Percentiles rank a stretch among this genome's conserved stretches.
Evolutionary conservation across 441 rosid genomes (phyloP).

Genomic region (Metrosideros polymorpha): DNA sequence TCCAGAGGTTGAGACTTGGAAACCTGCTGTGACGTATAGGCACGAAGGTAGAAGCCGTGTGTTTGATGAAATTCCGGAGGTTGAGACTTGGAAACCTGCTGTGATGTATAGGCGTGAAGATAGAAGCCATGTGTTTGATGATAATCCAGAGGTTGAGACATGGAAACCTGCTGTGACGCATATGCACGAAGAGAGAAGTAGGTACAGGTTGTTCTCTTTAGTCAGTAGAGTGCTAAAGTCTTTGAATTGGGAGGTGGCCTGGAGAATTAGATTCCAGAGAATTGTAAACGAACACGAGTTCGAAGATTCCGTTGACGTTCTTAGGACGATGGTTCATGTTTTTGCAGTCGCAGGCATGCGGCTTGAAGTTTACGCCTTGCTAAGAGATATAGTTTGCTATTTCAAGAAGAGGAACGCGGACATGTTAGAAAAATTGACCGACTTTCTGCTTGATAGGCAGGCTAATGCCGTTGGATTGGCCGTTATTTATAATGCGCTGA

Average conservation of each 20-base stretch:
- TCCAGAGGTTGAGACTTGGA: not conserved
- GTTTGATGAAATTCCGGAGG: conserved; percentile 7
- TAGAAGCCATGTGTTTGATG: conserved; percentile 9
- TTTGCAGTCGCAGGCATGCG: conserved; percentile 23
- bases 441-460: conserved; percentile 24
- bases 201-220: conserved; percentile 10
- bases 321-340: conserved; percentile 22
- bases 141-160: not conserved
- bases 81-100: not conserved
- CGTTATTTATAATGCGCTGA: conserved; percentile 22
- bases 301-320: conserved; percentile 19
- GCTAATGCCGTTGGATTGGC: conserved; percentile 10
- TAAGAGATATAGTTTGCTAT: conserved; percentile 26
- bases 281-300: conserved; percentile 20
- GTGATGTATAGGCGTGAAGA: not conserved
- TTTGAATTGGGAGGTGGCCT: conserved; percentile 28
- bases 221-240: conserved; percentile 32
- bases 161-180: not conserved
- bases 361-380: conserved; percentile 31
- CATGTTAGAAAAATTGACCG: conserved; percentile 22
- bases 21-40: not conserved
- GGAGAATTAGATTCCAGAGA: conserved; percentile 11
- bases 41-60: not conserved
- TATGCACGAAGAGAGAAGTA: not conserved
- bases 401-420: conserved; percentile 17